Evolutionary conservation across 2,329 filamentous ascomycete genomes (phyloP), one percentile per base, ranked within the genome.

Genomic region (Fusarium chuoi): DNA sequence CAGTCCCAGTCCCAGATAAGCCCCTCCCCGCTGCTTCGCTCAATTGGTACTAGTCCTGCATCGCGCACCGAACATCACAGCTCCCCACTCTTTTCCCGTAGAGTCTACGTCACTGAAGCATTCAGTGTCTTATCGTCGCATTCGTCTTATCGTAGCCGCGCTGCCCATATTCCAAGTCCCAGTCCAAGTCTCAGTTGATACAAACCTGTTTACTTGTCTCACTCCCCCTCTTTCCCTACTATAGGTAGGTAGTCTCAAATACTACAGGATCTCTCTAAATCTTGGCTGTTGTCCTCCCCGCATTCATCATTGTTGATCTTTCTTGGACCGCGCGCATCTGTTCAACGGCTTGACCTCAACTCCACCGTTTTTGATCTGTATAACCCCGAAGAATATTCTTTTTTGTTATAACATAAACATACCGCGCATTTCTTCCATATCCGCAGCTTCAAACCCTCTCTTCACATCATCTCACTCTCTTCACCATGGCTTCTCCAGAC

Each of bases 61-160:
- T 35, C 72, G 72, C 72, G 72, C 71, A 74, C 72, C 72, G 72
- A 72, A 48, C 30, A 45, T 49, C 51, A 54, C 51, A 54, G 51
- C 24, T 54, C 44, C 58, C 66, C 71, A 71, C 70, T 68, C 5
- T 48, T 60, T 44, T 67, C 22, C 45, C 55, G 39, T 20, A 48
- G 36, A 57, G 45, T 44, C 28, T 73, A 78, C 75, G 75, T 78
- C 75, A 77, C 75, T 70, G 72, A 78, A 72, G 74, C 71, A 39
- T 41, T 70, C 67, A 24, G 24, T 20, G 39, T n/a, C 75, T 77
- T 77, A 77, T 78, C 75, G 68, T 54, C 20, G 49, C 38, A 68
- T 49, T 48, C 39, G 26, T 51, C 75, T 77, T 77, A 77, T 77
- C 75, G 75, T 77, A 77, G 75, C 75, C 75, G 75, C 75, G 75